A percentile compares a stretch with the other conserved stretches of the same genome.
phyloP scores from a whole-genome alignment of 164 flowering plant genomes.

The Umbilicus rupestris region DNA sequence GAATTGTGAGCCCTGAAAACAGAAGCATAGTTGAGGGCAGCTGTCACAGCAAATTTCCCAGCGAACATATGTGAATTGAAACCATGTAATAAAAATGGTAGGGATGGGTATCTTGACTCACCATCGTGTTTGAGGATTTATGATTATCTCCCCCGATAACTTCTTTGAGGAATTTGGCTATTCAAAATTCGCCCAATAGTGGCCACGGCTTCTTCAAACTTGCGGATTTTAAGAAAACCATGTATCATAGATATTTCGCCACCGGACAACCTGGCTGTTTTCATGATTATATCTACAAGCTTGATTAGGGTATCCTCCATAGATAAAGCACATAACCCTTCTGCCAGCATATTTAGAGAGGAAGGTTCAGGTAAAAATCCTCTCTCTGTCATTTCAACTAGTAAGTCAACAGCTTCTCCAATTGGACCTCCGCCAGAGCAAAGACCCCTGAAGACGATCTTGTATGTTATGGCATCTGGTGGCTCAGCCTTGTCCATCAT shows the following conservation, averaged over 20 bases:
- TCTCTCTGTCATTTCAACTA: conserved; percentile 56
- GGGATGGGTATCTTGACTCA: neutral
- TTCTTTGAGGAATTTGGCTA: conserved; percentile 26
- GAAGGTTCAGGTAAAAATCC: conserved; percentile 68
- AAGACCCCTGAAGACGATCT: conserved; percentile 75
- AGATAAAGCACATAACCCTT: conserved; percentile 60
- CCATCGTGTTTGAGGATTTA: neutral
- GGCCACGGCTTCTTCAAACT: conserved; percentile 68
- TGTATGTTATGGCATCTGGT: conserved; percentile 68
- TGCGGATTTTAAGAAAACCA: conserved; percentile 59
- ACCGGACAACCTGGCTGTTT: conserved; percentile 37
- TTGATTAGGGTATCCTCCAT: conserved; percentile 63
- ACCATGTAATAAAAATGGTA: neutral
- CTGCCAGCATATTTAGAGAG: conserved; percentile 65
- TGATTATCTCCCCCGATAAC: conserved; percentile 23
- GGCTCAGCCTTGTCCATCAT: conserved; percentile 59
- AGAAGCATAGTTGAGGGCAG: no score
- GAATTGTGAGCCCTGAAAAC: no score
- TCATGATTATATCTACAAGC: conserved; percentile 55
- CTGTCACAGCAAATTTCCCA: no score
- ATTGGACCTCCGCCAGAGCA: conserved; percentile 80
- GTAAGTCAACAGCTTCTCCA: conserved; percentile 68
- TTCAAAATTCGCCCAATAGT: conserved; percentile 43
- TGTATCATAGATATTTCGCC: conserved; percentile 48
- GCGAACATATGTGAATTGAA: neutral